Percentiles rank a stretch among this genome's conserved stretches.
Conservation (phyloP, 2,329 filamentous ascomycete genomes). For the Alternaria sp. region DNA sequence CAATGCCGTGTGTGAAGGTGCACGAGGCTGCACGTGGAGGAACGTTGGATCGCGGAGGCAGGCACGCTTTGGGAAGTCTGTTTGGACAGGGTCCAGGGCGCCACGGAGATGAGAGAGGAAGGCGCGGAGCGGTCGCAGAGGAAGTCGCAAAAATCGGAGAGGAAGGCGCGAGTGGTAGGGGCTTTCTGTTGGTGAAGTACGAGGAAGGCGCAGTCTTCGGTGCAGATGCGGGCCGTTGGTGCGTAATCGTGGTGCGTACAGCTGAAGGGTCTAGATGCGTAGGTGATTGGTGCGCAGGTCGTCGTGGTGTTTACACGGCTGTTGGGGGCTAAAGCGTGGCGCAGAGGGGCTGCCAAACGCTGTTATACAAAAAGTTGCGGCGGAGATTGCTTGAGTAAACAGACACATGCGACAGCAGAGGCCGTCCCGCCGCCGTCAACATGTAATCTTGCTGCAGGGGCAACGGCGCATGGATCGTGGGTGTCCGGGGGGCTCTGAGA, state of each 20-base stretch:
- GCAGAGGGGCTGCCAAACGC: not conserved
- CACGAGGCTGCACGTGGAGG: conserved; percentile 16
- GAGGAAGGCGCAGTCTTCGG: conserved; percentile 17
- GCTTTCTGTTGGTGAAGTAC: not conserved
- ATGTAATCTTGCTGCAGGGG: conserved; percentile 11
- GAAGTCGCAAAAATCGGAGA: conserved; percentile 1
- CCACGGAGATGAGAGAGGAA: conserved; percentile 18
- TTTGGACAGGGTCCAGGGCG: conserved; percentile 22
- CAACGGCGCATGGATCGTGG: conserved; percentile 7
- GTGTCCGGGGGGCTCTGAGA: not conserved
- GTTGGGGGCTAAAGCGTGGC: not conserved
- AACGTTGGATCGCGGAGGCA: conserved; percentile 12
- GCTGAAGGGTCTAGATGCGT: conserved; percentile 18
- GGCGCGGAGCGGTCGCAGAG: not conserved
- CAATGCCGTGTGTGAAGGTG: not conserved
- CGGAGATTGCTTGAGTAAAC: not conserved
- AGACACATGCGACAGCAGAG: not conserved
- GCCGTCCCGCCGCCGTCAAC: conserved; percentile 10
- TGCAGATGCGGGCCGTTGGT: conserved; percentile 4
- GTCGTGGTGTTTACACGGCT: conserved; percentile 8
- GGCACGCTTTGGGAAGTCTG: conserved; percentile 27
- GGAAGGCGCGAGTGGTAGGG: not conserved
- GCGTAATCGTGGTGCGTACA: conserved; percentile 18
- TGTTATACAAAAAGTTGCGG: not conserved
- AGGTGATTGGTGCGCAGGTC: conserved; percentile 17